These are phyloP conservation scores for Clonostachys sp. DNA, from an alignment of 2,329 filamentous ascomycete species.

Conservation along the genomic window DNA sequence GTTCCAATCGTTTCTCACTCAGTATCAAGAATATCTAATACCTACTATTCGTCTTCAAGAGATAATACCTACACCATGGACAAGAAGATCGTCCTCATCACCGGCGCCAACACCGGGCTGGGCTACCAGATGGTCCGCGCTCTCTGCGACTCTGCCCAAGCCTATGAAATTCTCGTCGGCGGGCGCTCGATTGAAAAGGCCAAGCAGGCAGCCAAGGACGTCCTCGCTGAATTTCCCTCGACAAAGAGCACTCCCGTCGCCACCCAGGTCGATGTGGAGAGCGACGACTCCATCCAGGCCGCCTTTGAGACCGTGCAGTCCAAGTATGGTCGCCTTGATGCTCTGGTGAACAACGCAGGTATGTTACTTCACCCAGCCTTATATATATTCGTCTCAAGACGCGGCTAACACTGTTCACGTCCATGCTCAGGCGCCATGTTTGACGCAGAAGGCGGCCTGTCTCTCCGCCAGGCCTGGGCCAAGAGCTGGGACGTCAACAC, in stretches of 20 bases:
- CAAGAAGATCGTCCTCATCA: slow-evolving; percentile 38
- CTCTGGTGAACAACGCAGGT: slow-evolving; percentile 27
- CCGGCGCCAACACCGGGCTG: slow-evolving; percentile 53
- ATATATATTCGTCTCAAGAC: not conserved
- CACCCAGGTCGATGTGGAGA: slow-evolving; percentile 20
- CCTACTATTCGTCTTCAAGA: not conserved
- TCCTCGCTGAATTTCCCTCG: slow-evolving; percentile 30
- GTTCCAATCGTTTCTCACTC: no score
- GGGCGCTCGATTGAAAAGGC: slow-evolving; percentile 43
- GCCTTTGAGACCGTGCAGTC: slow-evolving; percentile 16
- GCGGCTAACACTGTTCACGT: not conserved
- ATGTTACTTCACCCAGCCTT: slow-evolving; percentile 1
- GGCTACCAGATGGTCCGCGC: slow-evolving; percentile 50
- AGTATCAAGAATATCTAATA: not conserved
- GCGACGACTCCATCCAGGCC: slow-evolving; percentile 20
- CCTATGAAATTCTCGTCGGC: slow-evolving; percentile 49
- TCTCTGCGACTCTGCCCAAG: slow-evolving; percentile 31
- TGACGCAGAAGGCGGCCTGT: slow-evolving; percentile 21
- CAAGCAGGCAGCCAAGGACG: slow-evolving; percentile 29
- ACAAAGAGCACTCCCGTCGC: slow-evolving; percentile 31
- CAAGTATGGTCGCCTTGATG: slow-evolving; percentile 18
- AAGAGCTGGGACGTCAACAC: slow-evolving; percentile 41
- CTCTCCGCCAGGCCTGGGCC: slow-evolving; percentile 32
- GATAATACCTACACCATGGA: slow-evolving; percentile 1
- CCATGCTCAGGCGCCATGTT: slow-evolving; percentile 24